Conservation (phyloP, 306 rosid genomes). For the Carpinus viminea region DNA sequence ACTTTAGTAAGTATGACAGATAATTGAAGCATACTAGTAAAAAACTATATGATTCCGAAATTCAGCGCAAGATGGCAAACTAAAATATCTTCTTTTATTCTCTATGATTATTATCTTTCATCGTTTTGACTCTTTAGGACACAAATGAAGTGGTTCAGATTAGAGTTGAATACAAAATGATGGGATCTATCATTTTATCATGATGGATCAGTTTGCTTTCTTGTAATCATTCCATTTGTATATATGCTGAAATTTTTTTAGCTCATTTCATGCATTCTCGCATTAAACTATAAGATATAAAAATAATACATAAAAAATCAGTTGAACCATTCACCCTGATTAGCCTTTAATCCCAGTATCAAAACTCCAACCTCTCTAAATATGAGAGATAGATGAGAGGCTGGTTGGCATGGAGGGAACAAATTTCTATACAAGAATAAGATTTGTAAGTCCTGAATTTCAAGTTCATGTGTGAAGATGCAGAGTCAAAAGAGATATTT, state of each 20-base stretch:
- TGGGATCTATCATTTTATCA: not conserved
- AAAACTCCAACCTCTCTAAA: not conserved
- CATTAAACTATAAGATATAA: not conserved
- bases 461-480: not conserved
- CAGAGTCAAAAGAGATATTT: not conserved
- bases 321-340: too few species aligned
- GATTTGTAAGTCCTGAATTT: not conserved
- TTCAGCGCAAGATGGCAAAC: too few species aligned
- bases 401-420: not conserved
- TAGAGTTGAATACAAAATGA: not conserved
- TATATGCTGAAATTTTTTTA: not conserved
- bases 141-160: not conserved
- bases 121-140: not conserved
- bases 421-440: not conserved
- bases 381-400: not conserved
- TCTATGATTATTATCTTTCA: not conserved
- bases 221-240: not conserved
- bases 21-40: not conserved
- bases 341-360: too few species aligned
- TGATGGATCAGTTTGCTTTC: not conserved
- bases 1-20: not conserved
- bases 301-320: too few species aligned
- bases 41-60: not conserved
- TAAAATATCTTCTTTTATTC: not conserved
- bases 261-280: not conserved